Evolutionary conservation across 306 rosid species (phyloP).

Genomic region (Prunus mongolica): DNA sequence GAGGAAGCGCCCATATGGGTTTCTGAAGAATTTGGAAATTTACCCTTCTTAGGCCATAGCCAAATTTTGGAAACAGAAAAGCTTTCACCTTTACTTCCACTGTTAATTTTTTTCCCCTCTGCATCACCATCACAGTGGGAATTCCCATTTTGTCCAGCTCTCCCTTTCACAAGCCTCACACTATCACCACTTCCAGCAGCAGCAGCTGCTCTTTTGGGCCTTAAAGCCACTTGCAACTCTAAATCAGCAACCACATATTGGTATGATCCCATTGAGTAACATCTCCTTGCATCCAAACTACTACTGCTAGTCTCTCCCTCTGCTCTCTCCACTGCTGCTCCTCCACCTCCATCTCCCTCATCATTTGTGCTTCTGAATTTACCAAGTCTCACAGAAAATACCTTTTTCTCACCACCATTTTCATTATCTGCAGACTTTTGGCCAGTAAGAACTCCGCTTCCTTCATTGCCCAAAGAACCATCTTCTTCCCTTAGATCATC

Average conservation of each 20-base stretch:
- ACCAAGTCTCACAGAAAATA: slow-evolving; percentile 80
- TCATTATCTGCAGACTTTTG: slow-evolving; percentile 51
- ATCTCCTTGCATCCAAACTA: slow-evolving; percentile 73
- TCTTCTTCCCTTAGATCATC: slow-evolving; percentile 56
- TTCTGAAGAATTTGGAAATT: slow-evolving; percentile 49
- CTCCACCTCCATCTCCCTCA: slow-evolving; percentile 26
- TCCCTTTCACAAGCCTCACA: slow-evolving; percentile 56
- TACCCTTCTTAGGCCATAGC: slow-evolving; percentile 85
- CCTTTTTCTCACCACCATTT: slow-evolving; percentile 60
- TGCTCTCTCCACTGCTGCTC: slow-evolving; percentile 25
- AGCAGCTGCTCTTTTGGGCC: slow-evolving; percentile 38
- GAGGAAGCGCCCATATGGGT: slow-evolving; percentile 41
- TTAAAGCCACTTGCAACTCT: slow-evolving; percentile 66
- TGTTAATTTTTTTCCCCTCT: slow-evolving; percentile 63
- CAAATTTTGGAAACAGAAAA: slow-evolving; percentile 90
- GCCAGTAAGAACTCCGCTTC: slow-evolving; percentile 29
- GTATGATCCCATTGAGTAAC: slow-evolving; percentile 91
- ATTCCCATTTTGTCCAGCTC: slow-evolving; percentile 45
- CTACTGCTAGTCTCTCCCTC: slow-evolving; percentile 67
- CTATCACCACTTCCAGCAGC: slow-evolving; percentile 27
- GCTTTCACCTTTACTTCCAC: slow-evolving; percentile 81
- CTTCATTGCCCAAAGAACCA: slow-evolving; percentile 37
- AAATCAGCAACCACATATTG: slow-evolving; percentile 87
- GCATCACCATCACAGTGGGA: slow-evolving; percentile 46
- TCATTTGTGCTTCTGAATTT: slow-evolving; percentile 63